Conservation (phyloP, 495 filamentous ascomycete genomes). For the Penicillium lividum region DNA sequence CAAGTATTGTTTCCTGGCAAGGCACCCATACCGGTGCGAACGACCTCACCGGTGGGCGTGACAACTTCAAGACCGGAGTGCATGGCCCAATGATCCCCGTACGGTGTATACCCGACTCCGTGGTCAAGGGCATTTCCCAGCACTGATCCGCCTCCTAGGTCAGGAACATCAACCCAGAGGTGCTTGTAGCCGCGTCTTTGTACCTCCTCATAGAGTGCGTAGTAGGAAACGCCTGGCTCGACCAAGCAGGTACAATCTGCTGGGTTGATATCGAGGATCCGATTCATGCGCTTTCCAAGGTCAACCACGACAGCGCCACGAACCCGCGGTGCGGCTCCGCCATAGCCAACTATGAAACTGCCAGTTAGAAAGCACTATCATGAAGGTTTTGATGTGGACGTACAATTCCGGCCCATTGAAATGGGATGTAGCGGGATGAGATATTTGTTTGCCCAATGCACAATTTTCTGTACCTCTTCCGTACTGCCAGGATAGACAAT, state of each 20-base stretch:
- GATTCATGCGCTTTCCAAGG: constrained; percentile 25
- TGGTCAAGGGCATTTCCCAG: constrained; percentile 53
- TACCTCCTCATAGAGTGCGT: constrained; percentile 53
- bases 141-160: constrained; percentile 57
- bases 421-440: constrained; percentile 16
- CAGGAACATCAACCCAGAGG: constrained; percentile 55
- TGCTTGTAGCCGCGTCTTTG: constrained; percentile 44
- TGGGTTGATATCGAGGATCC: constrained; percentile 29
- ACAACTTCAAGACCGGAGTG: constrained; percentile 22
- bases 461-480: constrained; percentile 16
- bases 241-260: constrained; percentile 27
- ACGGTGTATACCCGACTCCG: constrained; percentile 38
- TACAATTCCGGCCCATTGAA: constrained; percentile 20
- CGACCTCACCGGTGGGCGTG: constrained; percentile 41
- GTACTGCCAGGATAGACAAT: constrained; percentile 15
- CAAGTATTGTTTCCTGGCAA: constrained; percentile 16
- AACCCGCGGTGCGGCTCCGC: constrained; percentile 17
- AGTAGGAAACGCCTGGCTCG: constrained; percentile 56
- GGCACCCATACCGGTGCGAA: constrained; percentile 49
- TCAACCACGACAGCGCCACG: constrained; percentile 10
- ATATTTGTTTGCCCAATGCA: constrained; percentile 17
- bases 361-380: too few relatives aligned
- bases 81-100: constrained; percentile 19
- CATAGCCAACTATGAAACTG: constrained; percentile 14
- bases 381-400: not conserved